phyloP scores from a whole-genome alignment of 192 early-diverging fungal genomes.

The Dispira simplex region DNA sequence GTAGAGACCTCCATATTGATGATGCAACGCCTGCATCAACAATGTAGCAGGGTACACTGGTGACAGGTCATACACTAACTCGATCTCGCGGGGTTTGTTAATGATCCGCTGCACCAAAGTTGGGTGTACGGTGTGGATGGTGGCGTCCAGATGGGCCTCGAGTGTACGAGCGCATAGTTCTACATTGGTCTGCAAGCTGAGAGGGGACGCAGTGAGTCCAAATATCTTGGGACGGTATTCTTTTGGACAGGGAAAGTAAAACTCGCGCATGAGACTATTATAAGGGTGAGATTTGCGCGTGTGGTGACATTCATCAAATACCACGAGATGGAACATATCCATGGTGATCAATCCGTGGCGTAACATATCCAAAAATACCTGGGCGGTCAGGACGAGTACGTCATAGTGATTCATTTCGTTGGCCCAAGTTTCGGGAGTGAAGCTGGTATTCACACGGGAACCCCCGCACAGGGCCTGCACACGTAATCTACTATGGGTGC shows the following conservation, averaged over 20 bases:
- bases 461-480: conserved; percentile 53
- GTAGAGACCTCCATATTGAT: conserved; percentile 17
- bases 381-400: conserved; percentile 78
- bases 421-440: conserved; percentile 41
- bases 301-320: conserved; percentile 97
- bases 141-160: conserved; percentile 34
- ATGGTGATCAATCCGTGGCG: conserved; percentile 49
- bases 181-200: conserved; percentile 21
- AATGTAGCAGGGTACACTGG: conserved; percentile 25
- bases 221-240: conserved; percentile 59
- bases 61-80: conserved; percentile 31
- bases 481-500: conserved; percentile 38
- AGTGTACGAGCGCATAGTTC: conserved; percentile 27
- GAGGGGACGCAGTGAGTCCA: conserved; percentile 90
- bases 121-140: conserved; percentile 36
- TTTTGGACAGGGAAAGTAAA: conserved; percentile 40
- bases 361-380: conserved; percentile 66
- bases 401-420: conserved; percentile 34
- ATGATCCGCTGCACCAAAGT: conserved; percentile 10
- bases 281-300: conserved; percentile 60
- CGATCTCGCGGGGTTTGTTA: conserved; percentile 25
- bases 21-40: conserved; percentile 21
- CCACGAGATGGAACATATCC: conserved; percentile 54
- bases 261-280: conserved; percentile 65
- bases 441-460: conserved; percentile 40